A percentile compares a stretch with the other conserved stretches of the same genome.
Evolutionary conservation across 1,284 basidiomycete species (phyloP).

Genomic region (Ustilago loliicola): DNA sequence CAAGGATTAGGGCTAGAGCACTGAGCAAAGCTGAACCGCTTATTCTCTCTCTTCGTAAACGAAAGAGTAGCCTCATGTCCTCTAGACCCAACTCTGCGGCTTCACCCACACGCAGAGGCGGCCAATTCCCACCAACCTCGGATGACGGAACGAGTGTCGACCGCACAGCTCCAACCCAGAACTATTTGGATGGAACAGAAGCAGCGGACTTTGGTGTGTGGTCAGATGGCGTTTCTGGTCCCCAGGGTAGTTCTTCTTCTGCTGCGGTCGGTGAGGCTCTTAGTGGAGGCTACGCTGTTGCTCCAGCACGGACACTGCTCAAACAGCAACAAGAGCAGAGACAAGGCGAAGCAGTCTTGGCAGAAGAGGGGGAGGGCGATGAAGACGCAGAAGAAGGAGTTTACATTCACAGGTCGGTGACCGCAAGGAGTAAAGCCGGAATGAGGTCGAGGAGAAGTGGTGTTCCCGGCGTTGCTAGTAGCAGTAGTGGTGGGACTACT

Average conservation of each 20-base stretch:
- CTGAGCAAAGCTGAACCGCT: conserved; percentile 48
- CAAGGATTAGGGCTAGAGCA: conserved; percentile 22
- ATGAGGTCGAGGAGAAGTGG: conserved; percentile 12
- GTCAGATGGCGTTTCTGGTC: conserved; percentile 42
- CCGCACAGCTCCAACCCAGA: neutral
- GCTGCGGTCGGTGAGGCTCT: conserved; percentile 48
- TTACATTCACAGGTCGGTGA: conserved; percentile 48
- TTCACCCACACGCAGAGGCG: neutral
- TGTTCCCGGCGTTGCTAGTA: conserved; percentile 1
- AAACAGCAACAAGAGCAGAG: neutral
- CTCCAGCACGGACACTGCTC: conserved; percentile 22
- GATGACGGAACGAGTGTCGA: conserved; percentile 13
- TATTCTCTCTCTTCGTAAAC: conserved; percentile 49
- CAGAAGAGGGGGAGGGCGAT: conserved; percentile 20
- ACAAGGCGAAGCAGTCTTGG: conserved; percentile 16
- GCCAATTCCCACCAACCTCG: neutral
- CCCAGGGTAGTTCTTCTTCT: conserved; percentile 24
- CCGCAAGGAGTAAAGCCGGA: neutral
- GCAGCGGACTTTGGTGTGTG: conserved; percentile 22
- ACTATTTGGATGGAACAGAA: neutral
- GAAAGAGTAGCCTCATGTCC: conserved; percentile 41
- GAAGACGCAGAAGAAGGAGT: conserved; percentile 52
- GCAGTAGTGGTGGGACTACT: neutral
- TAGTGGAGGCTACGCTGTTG: conserved; percentile 34
- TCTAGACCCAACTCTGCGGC: conserved; percentile 10